A percentile compares a stretch with the other conserved stretches of the same genome.
Evolutionary conservation across 306 rosid species (phyloP).

Genomic region (Erythrophleum fordii): DNA sequence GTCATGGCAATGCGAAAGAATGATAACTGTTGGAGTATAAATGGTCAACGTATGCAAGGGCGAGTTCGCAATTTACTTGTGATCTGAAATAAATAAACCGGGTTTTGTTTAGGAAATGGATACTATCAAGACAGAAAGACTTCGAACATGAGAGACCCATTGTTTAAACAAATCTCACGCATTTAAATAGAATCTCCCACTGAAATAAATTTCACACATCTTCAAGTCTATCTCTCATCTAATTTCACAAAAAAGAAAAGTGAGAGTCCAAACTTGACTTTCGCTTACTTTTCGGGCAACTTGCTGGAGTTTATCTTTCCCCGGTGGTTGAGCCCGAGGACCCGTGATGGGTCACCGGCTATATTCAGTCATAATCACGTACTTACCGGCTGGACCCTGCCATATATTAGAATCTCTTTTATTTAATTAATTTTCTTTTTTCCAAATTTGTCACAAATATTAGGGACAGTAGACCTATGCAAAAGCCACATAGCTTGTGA

Average conservation of each 20-base stretch:
- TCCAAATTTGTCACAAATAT: constrained; percentile 3
- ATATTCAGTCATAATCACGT: constrained; percentile 38
- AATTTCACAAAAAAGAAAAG: too few species aligned
- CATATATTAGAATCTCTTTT: neutral
- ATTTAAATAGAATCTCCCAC: too few species aligned
- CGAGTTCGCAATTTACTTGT: constrained; percentile 6
- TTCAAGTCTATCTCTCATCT: too few species aligned
- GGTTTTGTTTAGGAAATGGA: neutral
- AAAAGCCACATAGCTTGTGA: constrained; percentile 29
- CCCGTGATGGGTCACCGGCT: constrained; percentile 64
- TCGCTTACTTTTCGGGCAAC: constrained; percentile 21
- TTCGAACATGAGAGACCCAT: neutral
- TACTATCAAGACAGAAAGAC: too few species aligned
- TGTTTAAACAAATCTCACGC: neutral
- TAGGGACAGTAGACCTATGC: constrained; percentile 37
- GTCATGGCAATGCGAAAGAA: neutral
- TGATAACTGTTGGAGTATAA: neutral
- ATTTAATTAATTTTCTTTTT: neutral
- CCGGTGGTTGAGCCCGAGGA: constrained; percentile 55
- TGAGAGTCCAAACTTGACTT: too few species aligned
- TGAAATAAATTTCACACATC: too few species aligned
- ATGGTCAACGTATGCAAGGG: constrained; percentile 27
- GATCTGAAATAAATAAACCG: constrained; percentile 10
- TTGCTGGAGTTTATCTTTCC: constrained; percentile 21
- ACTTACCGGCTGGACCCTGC: constrained; percentile 43